Conservation (phyloP, 805 yeast species). For the Zygosaccharomyces gambellarensis region DNA sequence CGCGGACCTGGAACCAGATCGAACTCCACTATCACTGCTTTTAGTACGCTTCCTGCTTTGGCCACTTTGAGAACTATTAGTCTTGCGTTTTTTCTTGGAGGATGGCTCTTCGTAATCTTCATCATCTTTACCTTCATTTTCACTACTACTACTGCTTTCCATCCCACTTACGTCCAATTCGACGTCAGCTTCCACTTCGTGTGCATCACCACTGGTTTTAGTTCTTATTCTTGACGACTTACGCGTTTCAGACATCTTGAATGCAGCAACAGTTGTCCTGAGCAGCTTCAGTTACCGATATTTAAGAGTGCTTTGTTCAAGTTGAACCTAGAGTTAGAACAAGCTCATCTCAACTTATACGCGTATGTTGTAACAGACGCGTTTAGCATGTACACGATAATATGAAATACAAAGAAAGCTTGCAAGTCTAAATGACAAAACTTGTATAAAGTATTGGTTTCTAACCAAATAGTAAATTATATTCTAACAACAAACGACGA, state of each 20-base stretch:
- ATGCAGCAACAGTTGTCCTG: not conserved
- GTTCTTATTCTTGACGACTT: conserved; percentile 31
- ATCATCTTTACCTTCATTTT: conserved; percentile 28
- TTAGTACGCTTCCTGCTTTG: conserved; percentile 3
- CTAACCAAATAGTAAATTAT: not conserved
- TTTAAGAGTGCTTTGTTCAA: not conserved
- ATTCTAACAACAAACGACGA: not conserved
- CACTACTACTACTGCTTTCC: conserved; percentile 11
- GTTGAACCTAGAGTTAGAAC: not conserved
- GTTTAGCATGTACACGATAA: not conserved
- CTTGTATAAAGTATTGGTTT: not conserved
- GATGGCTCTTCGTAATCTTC: conserved; percentile 26
- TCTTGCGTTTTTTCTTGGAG: conserved; percentile 17
- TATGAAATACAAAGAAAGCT: not conserved
- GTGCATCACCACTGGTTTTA: conserved; percentile 12
- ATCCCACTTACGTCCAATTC: conserved; percentile 11
- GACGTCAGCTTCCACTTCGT: conserved; percentile 13
- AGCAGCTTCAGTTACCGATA: not conserved
- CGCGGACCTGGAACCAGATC: conserved; percentile 2
- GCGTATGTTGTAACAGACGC: conserved; percentile 1
- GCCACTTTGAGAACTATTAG: conserved; percentile 8
- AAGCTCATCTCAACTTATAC: conserved; percentile 1
- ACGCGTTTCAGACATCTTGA: conserved; percentile 34
- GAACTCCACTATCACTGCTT: not conserved
- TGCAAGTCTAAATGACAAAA: not conserved